phyloP scores from a whole-genome alignment of 257 asterid genomes.

The Paraleonurus japonicus region DNA sequence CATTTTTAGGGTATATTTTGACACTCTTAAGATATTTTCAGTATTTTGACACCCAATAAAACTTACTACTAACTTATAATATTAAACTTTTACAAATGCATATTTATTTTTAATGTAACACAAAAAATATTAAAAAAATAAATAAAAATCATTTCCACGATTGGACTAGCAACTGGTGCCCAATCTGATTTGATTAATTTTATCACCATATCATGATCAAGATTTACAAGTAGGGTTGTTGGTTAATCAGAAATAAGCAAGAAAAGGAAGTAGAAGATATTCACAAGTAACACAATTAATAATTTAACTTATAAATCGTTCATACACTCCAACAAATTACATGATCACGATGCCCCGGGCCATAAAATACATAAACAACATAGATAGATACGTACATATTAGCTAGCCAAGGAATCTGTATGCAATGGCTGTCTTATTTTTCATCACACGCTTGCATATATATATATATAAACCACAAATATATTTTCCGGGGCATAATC shows the following conservation, averaged over 20 bases:
- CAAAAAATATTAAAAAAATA: no score
- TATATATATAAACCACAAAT: neutral
- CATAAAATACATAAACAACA: neutral
- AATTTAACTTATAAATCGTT: neutral
- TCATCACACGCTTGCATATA: conserved; percentile 2
- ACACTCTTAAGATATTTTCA: no score
- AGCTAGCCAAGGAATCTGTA: neutral
- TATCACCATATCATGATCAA: no score
- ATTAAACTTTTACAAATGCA: no score
- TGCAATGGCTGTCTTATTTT: conserved; percentile 22
- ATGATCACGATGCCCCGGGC: neutral
- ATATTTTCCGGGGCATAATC: neutral
- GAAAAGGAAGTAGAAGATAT: neutral
- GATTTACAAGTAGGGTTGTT: no score
- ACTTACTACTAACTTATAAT: no score
- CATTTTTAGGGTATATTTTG: no score
- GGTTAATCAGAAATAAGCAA: neutral
- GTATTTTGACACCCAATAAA: no score
- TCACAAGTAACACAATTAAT: neutral
- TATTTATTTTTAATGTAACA: no score
- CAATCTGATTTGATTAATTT: no score
- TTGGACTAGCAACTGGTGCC: no score
- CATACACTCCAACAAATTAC: neutral
- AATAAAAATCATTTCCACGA: no score
- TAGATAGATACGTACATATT: neutral